Evolutionary conservation across 78 protist species (phyloP).

Genomic region (Cavenderia fasciculata): DNA sequence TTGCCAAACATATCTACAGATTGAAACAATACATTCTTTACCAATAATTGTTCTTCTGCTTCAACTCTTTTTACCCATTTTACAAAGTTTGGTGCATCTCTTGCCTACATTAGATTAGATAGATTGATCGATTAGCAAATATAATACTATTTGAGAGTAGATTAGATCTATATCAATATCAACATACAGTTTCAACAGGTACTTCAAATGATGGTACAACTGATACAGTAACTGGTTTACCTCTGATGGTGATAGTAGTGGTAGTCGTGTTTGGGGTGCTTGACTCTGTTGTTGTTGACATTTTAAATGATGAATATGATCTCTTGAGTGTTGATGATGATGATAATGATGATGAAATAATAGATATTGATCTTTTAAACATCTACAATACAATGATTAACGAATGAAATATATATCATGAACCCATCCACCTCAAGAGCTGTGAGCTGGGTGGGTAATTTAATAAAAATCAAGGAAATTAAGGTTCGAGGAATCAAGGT

Average conservation of each 20-base stretch:
- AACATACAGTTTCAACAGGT: slow-evolving; percentile 23
- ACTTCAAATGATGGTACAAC: slow-evolving; percentile 7
- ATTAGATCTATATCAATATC: neutral
- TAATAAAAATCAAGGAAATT: too few species aligned
- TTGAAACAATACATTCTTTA: slow-evolving; percentile 29
- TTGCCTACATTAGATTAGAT: neutral
- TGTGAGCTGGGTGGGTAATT: too few species aligned
- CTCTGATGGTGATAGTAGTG: slow-evolving; percentile 1
- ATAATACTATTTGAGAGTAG: neutral
- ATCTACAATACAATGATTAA: too few species aligned
- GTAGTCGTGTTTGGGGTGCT: too few species aligned
- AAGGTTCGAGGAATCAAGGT: too few species aligned
- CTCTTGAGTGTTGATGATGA: too few species aligned
- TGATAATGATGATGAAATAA: too few species aligned
- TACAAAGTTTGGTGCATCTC: slow-evolving; percentile 64
- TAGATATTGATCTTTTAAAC: too few species aligned
- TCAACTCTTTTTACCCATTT: slow-evolving; percentile 58
- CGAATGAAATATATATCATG: too few species aligned
- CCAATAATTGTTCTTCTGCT: slow-evolving; percentile 29
- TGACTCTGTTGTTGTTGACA: too few species aligned
- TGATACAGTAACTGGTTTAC: slow-evolving; percentile 22
- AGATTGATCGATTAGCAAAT: neutral
- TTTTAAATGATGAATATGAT: too few species aligned
- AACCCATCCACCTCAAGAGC: too few species aligned
- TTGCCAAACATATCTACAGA: slow-evolving; percentile 76